phyloP scores from a whole-genome alignment of 2,329 filamentous ascomycete species.

The Zymoseptoria crescenta region DNA sequence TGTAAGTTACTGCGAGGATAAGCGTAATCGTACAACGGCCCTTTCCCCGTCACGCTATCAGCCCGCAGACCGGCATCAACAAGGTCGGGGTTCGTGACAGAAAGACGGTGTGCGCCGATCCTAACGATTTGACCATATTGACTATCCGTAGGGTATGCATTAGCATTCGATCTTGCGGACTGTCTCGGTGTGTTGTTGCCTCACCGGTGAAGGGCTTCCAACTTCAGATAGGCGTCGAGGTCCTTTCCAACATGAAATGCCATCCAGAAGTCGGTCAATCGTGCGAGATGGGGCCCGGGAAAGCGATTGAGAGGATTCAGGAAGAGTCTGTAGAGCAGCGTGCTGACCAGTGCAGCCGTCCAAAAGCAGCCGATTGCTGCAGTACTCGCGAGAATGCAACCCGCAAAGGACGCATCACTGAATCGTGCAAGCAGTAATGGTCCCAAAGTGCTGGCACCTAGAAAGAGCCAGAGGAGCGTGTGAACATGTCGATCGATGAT shows the following conservation, averaged over 20 bases:
- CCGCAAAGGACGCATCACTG: conserved; percentile 1
- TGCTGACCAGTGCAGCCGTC: conserved; percentile 21
- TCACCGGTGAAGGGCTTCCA: conserved; percentile 25
- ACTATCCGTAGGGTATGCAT: neutral
- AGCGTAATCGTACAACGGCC: conserved; percentile 34
- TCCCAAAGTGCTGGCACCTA: neutral
- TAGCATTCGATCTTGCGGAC: neutral
- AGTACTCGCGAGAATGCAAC: neutral
- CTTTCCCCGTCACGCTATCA: conserved; percentile 35
- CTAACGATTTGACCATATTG: conserved; percentile 29
- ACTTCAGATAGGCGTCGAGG: conserved; percentile 22
- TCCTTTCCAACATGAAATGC: conserved; percentile 17
- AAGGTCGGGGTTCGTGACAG: conserved; percentile 30
- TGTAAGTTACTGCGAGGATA: conserved; percentile 31
- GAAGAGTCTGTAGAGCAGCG: conserved; percentile 30
- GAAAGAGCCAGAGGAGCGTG: conserved; percentile 9
- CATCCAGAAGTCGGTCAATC: conserved; percentile 29
- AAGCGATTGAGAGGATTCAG: conserved; percentile 27
- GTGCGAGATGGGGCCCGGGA: conserved; percentile 27
- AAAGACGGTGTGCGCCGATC: conserved; percentile 31
- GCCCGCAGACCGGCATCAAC: conserved; percentile 31
- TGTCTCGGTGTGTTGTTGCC: neutral
- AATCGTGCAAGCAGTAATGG: conserved; percentile 3
- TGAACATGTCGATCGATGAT: conserved; percentile 14
- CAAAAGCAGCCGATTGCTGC: conserved; percentile 6